A percentile compares a stretch with the other conserved stretches of the same genome.
phyloP scores from a whole-genome alignment of 2,329 filamentous ascomycete genomes.

The Botrytis tulipae region DNA sequence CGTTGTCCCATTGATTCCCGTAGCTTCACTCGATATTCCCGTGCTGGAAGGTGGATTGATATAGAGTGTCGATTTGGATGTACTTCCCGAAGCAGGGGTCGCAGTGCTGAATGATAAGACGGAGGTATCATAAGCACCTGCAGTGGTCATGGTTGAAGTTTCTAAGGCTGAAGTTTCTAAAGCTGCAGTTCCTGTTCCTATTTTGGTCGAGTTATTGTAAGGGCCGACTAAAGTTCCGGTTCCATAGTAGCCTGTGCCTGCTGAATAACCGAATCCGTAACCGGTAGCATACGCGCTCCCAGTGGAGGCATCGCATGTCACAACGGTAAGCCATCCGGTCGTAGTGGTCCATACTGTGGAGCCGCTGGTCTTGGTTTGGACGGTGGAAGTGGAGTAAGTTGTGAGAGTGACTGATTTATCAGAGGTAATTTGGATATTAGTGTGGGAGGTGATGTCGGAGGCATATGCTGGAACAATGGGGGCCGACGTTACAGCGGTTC shows the following conservation, averaged over 20 bases:
- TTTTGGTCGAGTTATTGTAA: background rate
- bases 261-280: background rate
- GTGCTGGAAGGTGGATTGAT: background rate
- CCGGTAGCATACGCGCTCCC: background rate
- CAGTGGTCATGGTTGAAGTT: too few relatives aligned
- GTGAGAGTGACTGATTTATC: background rate
- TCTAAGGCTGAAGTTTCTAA: background rate
- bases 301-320: background rate
- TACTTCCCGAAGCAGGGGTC: background rate
- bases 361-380: background rate
- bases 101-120: too few relatives aligned
- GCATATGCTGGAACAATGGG: background rate
- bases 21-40: background rate
- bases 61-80: background rate
- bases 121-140: background rate
- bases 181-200: background rate
- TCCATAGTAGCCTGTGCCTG: background rate
- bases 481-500: background rate
- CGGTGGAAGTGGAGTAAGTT: background rate
- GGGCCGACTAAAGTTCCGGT: background rate
- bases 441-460: background rate
- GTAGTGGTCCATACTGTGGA: constrained; percentile 16
- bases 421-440: background rate
- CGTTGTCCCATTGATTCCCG: background rate
- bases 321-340: constrained; percentile 2